Conservation (phyloP, 495 filamentous ascomycete species). For the Hypoxylon subgilvum region DNA sequence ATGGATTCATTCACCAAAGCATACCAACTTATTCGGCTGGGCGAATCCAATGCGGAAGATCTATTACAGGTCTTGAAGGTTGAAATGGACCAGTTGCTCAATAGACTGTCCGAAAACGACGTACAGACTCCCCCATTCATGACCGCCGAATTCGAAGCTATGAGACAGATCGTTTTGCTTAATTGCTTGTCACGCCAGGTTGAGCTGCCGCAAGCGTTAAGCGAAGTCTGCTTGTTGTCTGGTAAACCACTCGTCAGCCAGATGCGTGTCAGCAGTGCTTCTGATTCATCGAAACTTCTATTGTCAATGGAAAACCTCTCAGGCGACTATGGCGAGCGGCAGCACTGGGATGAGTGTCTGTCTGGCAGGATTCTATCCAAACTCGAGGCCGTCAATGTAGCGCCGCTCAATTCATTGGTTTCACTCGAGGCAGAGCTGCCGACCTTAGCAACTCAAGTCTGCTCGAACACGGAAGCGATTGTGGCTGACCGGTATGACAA, state of each 20-base stretch:
- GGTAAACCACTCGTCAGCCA: slow-evolving; percentile 50
- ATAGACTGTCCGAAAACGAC: slow-evolving; percentile 47
- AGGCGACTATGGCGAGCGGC: slow-evolving; percentile 40
- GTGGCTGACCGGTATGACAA: slow-evolving; percentile 53
- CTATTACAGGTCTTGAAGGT: slow-evolving; percentile 59
- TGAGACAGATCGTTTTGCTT: slow-evolving; percentile 67
- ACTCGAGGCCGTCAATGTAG: slow-evolving; percentile 58
- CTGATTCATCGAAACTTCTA: slow-evolving; percentile 43
- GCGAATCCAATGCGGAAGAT: slow-evolving; percentile 49
- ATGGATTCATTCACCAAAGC: slow-evolving; percentile 59
- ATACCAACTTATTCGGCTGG: slow-evolving; percentile 54
- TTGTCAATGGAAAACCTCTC: slow-evolving; percentile 53
- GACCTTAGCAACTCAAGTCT: slow-evolving; percentile 61
- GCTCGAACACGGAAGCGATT: slow-evolving; percentile 53
- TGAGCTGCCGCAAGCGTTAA: slow-evolving; percentile 18
- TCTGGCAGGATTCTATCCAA: slow-evolving; percentile 63
- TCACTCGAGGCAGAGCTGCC: slow-evolving; percentile 71
- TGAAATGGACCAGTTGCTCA: slow-evolving; percentile 64
- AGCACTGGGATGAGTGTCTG: slow-evolving; percentile 60
- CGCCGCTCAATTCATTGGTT: slow-evolving; percentile 65
- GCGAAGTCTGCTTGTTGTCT: slow-evolving; percentile 52
- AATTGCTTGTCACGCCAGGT: slow-evolving; percentile 39
- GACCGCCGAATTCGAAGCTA: slow-evolving; percentile 65
- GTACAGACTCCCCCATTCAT: slow-evolving; percentile 60
- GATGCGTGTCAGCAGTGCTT: slow-evolving; percentile 52